Conservation (phyloP, 768 basidiomycete genomes). For the Crassisporium funariophilum region DNA sequence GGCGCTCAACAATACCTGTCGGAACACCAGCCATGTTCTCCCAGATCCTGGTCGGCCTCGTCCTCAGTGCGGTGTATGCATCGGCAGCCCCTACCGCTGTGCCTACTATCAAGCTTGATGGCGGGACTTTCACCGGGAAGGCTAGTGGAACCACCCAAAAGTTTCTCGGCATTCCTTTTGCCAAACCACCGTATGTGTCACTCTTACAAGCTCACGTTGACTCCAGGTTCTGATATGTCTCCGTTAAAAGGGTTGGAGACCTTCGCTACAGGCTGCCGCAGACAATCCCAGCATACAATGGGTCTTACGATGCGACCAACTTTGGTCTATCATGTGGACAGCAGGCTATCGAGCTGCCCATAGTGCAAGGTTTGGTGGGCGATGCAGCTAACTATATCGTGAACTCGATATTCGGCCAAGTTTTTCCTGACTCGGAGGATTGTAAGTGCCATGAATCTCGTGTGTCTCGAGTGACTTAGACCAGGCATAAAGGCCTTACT, state of each 20-base stretch:
- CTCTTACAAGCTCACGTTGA: neutral
- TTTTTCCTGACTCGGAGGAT: slow-evolving; percentile 44
- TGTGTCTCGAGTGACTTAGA: neutral
- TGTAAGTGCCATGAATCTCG: slow-evolving; percentile 37
- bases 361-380: slow-evolving; percentile 34
- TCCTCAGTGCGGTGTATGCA: no score
- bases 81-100: no score
- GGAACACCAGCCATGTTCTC: no score
- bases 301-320: slow-evolving; percentile 36
- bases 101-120: slow-evolving; percentile 43
- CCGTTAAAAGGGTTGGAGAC: slow-evolving; percentile 31
- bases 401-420: slow-evolving; percentile 28
- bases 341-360: slow-evolving; percentile 38
- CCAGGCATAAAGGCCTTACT: slow-evolving; percentile 41
- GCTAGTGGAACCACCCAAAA: slow-evolving; percentile 32
- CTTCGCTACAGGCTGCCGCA: slow-evolving; percentile 45
- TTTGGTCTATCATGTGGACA: slow-evolving; percentile 52
- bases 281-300: slow-evolving; percentile 35
- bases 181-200: slow-evolving; percentile 51
- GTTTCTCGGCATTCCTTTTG: slow-evolving; percentile 59
- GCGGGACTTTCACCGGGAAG: slow-evolving; percentile 46
- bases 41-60: no score
- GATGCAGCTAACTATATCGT: slow-evolving; percentile 36
- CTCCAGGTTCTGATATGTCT: neutral
- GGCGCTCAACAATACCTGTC: no score